Percentiles rank a stretch among this genome's conserved stretches.
Conservation (phyloP, 768 basidiomycete species). For the Gyrodon lividus region DNA sequence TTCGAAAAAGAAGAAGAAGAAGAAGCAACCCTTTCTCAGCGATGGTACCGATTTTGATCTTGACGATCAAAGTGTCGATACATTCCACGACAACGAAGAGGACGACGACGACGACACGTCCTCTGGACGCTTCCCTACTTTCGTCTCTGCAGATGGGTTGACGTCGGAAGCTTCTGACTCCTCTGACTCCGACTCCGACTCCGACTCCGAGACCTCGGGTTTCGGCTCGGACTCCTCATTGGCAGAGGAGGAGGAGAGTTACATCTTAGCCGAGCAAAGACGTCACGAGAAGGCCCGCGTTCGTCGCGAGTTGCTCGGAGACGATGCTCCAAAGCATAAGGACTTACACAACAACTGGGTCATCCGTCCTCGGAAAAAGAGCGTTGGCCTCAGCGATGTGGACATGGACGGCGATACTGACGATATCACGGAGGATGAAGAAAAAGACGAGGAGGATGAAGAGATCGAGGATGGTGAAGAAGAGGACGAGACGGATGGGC, state of each 20-base stretch:
- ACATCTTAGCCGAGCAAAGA: conserved; percentile 48
- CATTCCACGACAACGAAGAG: conserved; percentile 28
- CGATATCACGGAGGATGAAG: conserved; percentile 58
- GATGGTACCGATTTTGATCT: conserved; percentile 25
- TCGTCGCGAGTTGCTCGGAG: conserved; percentile 59
- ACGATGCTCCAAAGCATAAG: conserved; percentile 44
- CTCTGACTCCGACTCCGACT: conserved; percentile 44
- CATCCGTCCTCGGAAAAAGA: conserved; percentile 66
- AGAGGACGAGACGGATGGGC: conserved; percentile 49
- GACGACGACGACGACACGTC: conserved; percentile 31
- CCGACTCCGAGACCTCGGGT: conserved; percentile 33
- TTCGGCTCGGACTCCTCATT: conserved; percentile 57
- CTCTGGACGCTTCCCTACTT: conserved; percentile 57
- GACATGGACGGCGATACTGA: conserved; percentile 65
- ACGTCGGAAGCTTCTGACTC: conserved; percentile 49
- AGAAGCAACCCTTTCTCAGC: conserved; percentile 12
- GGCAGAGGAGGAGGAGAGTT: conserved; percentile 61
- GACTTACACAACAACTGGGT: conserved; percentile 58
- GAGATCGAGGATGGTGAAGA: conserved; percentile 40
- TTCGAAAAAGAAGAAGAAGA: conserved; percentile 15
- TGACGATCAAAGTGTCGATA: conserved; percentile 39
- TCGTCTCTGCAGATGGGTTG: conserved; percentile 61
- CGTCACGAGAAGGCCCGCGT: conserved; percentile 52
- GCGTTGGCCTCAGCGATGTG: conserved; percentile 60
- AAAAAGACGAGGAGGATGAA: conserved; percentile 44